phyloP scores from a whole-genome alignment of 805 yeast species.

The Ogataea nakhonphanomensis region DNA sequence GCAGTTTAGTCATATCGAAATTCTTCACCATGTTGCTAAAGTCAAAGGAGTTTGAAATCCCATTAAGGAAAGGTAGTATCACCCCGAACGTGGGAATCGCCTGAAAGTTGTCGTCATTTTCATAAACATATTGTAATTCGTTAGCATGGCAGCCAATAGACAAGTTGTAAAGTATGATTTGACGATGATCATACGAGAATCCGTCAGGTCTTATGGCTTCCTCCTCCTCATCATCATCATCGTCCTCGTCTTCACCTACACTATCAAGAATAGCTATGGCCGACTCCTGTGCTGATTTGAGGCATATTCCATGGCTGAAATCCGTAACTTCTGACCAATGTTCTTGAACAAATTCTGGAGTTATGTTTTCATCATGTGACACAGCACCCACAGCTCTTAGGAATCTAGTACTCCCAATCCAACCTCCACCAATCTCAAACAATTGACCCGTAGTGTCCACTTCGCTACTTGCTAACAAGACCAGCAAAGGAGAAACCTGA shows the following conservation, averaged over 20 bases:
- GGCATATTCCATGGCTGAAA: slow-evolving; percentile 52
- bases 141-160: slow-evolving; percentile 81
- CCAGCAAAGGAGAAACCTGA: slow-evolving; percentile 87
- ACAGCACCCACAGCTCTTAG: slow-evolving; percentile 88
- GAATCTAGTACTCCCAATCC: slow-evolving; percentile 95
- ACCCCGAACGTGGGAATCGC: slow-evolving; percentile 89
- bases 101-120: slow-evolving; percentile 71
- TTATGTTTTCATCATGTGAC: slow-evolving; percentile 46
- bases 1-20: slow-evolving; percentile 83
- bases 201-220: slow-evolving; percentile 42
- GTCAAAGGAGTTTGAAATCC: slow-evolving; percentile 52
- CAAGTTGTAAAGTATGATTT: slow-evolving; percentile 78
- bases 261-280: slow-evolving; percentile 73
- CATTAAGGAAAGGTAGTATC: slow-evolving; percentile 78
- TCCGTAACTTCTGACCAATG: slow-evolving; percentile 65
- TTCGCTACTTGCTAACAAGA: slow-evolving; percentile 71
- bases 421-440: slow-evolving; percentile 94
- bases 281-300: slow-evolving; percentile 69
- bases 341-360: slow-evolving; percentile 69
- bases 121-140: slow-evolving; percentile 78
- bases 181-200: slow-evolving; percentile 61
- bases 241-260: slow-evolving; percentile 45
- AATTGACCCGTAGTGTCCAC: slow-evolving; percentile 70
- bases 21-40: slow-evolving; percentile 64
- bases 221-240: slow-evolving; percentile 43